These are phyloP conservation scores for Populus davidiana DNA, from an alignment of 345 rosid species.

Conservation along the genomic window DNA sequence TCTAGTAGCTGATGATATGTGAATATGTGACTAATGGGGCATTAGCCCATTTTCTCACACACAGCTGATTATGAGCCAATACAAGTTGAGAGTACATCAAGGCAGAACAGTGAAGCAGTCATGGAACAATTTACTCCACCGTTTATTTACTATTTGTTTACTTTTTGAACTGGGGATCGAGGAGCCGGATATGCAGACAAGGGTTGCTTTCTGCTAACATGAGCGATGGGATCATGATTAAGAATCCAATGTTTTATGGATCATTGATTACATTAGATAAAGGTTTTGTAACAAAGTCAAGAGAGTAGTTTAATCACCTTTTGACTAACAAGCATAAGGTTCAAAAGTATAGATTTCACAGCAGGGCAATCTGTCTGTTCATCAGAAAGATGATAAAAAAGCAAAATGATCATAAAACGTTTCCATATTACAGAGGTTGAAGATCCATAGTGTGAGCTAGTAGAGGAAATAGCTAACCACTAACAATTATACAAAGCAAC, in stretches of 20 bases:
- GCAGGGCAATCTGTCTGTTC: not conserved
- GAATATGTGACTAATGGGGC: conserved; percentile 6
- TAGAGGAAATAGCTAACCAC: not conserved
- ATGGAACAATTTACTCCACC: too few species aligned
- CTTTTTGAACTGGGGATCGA: not conserved
- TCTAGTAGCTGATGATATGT: not conserved
- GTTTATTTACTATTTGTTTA: not conserved
- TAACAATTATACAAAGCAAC: not conserved
- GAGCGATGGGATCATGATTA: conserved; percentile 21
- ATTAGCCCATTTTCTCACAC: not conserved
- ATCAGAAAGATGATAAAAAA: not conserved
- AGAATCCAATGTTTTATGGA: not conserved
- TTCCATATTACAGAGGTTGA: conserved; percentile 3
- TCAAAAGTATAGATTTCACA: not conserved
- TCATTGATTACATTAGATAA: conserved; percentile 1
- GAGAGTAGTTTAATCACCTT: conserved; percentile 5
- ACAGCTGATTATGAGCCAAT: not conserved
- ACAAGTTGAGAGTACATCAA: not conserved
- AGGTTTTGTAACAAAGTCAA: conserved; percentile 16
- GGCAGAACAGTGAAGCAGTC: not conserved
- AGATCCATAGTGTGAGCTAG: conserved; percentile 3
- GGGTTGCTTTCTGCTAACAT: conserved; percentile 9
- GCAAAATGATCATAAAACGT: conserved; percentile 12
- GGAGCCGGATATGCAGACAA: conserved; percentile 12
- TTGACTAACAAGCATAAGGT: conserved; percentile 1